Evolutionary conservation across 345 rosid genomes (phyloP), one percentile per base, ranked within the genome.

Genomic region (Lepidium africanum): DNA sequence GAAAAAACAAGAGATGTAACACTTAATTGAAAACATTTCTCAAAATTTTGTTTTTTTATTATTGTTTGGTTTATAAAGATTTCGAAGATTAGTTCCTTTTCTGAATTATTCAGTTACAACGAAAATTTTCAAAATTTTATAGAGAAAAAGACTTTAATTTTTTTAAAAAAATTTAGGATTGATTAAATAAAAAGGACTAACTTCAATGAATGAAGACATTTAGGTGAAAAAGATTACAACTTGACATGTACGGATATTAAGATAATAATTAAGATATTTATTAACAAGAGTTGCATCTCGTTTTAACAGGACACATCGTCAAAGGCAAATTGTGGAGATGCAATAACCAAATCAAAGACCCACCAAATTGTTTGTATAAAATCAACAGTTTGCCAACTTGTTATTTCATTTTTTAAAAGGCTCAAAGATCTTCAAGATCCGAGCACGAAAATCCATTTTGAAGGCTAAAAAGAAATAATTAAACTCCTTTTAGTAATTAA

Each of bases 341-440:
- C 64, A 68, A 53, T 53, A 23, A 35, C 72, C 62, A 73, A 63
- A 63, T 71, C 46, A n/a, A 41, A 32, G n/a, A 35, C 48, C 60
- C 35, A 42, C 74, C 39, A 27, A 30, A 54, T 52, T 53, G 3
- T 25, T 52, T 52, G 11, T 49, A 36, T 74, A 37, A 12, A 62
- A 54, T 45, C 62, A 68, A 38, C 51, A 53, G 32, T 53, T 74
- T 75, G 74, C 48, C 74, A 62, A 75, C 78, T 75, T 69, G 59
- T 55, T 62, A 5, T 5, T 75, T 30, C 37, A 47, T 41, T 61
- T 56, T 62, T 68, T 30, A 27, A 45, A 36, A 46, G 46, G 36
- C 33, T 14, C 27, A 2, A 56, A 61, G 69, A 68, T 68, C 69
- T 67, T 67, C 46, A 54, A 62, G 64, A 67, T 53, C 54, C 32